phyloP scores from a whole-genome alignment of 495 filamentous ascomycete species.

The Penicillium egyptiacum region DNA sequence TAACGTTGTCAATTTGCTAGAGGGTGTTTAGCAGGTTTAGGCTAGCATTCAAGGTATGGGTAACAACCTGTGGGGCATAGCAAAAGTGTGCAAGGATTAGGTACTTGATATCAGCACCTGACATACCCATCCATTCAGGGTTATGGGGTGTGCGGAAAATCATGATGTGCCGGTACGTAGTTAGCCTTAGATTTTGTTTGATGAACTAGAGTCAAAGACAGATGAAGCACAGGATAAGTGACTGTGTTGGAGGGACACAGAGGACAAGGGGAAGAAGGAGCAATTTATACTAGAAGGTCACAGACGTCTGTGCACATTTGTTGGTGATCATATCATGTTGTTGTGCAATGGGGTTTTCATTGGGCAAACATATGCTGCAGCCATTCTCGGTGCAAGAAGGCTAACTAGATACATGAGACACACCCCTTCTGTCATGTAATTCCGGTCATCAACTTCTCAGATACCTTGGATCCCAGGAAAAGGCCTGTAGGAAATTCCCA shows the following conservation, averaged over 20 bases:
- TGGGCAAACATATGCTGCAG: neutral
- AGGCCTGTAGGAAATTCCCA: neutral
- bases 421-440: neutral
- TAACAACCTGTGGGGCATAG: neutral
- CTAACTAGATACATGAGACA: neutral
- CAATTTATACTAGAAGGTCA: neutral
- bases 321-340: neutral
- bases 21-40: neutral
- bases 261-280: neutral
- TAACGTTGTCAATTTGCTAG: neutral
- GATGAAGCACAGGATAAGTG: neutral
- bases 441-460: neutral
- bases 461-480: neutral
- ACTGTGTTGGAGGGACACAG: neutral
- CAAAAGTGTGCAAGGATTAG: neutral
- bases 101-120: neutral
- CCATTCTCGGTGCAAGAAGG: neutral
- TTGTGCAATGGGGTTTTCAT: neutral
- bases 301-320: neutral
- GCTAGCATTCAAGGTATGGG: neutral
- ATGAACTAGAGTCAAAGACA: neutral
- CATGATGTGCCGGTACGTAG: neutral
- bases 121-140: neutral
- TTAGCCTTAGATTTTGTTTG: neutral
- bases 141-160: accelerated